phyloP scores from a whole-genome alignment of 371 early-diverging fungal species.

The Saksenaea vasiformis region DNA sequence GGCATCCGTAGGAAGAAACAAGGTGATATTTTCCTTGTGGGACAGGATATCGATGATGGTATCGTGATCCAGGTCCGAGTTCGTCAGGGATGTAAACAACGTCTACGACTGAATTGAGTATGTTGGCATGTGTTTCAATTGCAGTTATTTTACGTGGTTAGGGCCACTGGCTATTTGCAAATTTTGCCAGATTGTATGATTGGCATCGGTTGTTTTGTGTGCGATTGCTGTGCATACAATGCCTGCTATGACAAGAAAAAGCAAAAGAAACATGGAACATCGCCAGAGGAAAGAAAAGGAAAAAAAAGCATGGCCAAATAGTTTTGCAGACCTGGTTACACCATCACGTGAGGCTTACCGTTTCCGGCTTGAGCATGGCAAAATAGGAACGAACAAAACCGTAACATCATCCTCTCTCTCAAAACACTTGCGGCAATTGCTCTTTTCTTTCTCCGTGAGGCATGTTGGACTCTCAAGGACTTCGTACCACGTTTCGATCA shows the following conservation, averaged over 20 bases:
- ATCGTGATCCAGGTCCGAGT: neutral
- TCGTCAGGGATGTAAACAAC: neutral
- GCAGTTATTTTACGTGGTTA: neutral
- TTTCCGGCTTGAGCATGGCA: neutral
- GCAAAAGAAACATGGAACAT: slow-evolving; percentile 1
- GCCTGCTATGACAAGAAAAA: neutral
- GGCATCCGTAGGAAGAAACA: slow-evolving; percentile 14
- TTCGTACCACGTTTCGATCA: neutral
- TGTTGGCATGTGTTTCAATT: slow-evolving; percentile 1
- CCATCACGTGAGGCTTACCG: neutral
- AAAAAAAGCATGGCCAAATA: neutral
- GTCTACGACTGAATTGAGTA: slow-evolving; percentile 1
- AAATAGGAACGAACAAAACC: too few relatives aligned
- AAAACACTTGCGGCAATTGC: neutral
- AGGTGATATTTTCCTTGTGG: slow-evolving; percentile 7
- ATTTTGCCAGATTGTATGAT: neutral
- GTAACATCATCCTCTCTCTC: neutral
- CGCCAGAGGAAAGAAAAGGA: neutral
- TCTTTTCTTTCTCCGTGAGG: slow-evolving; percentile 1
- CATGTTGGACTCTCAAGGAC: neutral
- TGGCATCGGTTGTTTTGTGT: neutral
- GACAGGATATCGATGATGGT: neutral
- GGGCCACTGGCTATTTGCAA: neutral
- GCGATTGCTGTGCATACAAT: neutral
- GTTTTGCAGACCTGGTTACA: neutral